Conservation (phyloP, 805 yeast species). For the Metschnikowia cerradonensis region DNA sequence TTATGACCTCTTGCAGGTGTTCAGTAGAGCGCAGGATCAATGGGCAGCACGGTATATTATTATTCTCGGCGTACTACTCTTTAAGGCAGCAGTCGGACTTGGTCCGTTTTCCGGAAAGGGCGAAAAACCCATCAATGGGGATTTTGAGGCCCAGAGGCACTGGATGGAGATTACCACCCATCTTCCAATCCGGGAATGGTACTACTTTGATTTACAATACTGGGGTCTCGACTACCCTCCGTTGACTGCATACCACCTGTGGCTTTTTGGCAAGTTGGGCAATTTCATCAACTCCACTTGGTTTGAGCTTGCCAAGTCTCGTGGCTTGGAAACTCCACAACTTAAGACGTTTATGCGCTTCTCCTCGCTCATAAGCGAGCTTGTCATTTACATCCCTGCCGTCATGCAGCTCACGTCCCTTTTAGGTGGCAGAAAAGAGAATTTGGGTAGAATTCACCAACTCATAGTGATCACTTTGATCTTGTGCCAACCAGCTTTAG, state of each 20-base stretch:
- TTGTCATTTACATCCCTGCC: slow-evolving; percentile 73
- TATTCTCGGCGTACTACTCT: slow-evolving; percentile 65
- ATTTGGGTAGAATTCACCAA: slow-evolving; percentile 65
- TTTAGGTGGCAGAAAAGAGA: slow-evolving; percentile 53
- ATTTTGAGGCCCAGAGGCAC: slow-evolving; percentile 96
- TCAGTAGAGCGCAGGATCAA: slow-evolving; percentile 77
- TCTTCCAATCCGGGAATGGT: slow-evolving; percentile 77
- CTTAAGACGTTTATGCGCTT: slow-evolving; percentile 83
- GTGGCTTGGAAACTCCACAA: slow-evolving; percentile 67
- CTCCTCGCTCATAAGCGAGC: slow-evolving; percentile 73
- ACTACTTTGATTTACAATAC: slow-evolving; percentile 79
- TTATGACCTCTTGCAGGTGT: slow-evolving; percentile 72
- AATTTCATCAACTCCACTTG: slow-evolving; percentile 57
- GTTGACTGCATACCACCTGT: slow-evolving; percentile 89
- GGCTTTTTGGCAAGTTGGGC: slow-evolving; percentile 73
- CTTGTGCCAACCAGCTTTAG: slow-evolving; percentile 77
- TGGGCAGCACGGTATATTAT: slow-evolving; percentile 86
- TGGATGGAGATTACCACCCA: slow-evolving; percentile 91
- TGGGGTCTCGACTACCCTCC: slow-evolving; percentile 99
- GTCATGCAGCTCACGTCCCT: slow-evolving; percentile 66
- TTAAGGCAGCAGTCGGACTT: slow-evolving; percentile 80
- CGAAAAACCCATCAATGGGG: slow-evolving; percentile 82
- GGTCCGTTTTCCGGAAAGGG: slow-evolving; percentile 80
- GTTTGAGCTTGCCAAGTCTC: slow-evolving; percentile 69
- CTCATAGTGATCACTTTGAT: slow-evolving; percentile 72